A percentile compares a stretch with the other conserved stretches of the same genome.
Evolutionary conservation across 2,329 filamentous ascomycete genomes (phyloP).

Genomic region (Ophiostoma populinum): DNA sequence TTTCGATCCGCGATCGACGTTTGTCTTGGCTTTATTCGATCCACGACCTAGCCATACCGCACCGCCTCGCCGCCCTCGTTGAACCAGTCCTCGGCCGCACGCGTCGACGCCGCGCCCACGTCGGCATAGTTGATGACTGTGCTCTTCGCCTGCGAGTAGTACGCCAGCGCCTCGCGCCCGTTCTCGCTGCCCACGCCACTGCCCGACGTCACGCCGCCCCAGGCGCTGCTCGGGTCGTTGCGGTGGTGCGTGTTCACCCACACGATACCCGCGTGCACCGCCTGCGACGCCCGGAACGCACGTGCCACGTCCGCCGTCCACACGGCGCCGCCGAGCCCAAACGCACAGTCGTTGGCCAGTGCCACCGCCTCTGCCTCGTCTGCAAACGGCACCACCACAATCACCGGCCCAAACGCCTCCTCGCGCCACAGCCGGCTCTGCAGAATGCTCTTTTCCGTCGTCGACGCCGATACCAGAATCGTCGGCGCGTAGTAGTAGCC

Average conservation of each 20-base stretch:
- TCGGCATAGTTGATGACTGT: slow-evolving; percentile 53
- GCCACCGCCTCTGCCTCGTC: slow-evolving; percentile 54
- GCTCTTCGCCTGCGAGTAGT: slow-evolving; percentile 45
- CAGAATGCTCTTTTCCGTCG: slow-evolving; percentile 40
- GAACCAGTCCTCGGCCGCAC: slow-evolving; percentile 52
- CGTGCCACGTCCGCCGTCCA: slow-evolving; percentile 62
- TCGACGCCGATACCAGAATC: slow-evolving; percentile 37
- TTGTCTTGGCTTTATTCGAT: too few relatives aligned
- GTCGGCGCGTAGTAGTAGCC: slow-evolving; percentile 71
- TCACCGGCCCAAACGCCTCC: slow-evolving; percentile 72
- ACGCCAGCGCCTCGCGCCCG: slow-evolving; percentile 44
- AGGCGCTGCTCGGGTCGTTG: slow-evolving; percentile 54
- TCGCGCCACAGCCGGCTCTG: slow-evolving; percentile 59
- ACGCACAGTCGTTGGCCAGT: slow-evolving; percentile 56
- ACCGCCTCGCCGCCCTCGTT: slow-evolving; percentile 37
- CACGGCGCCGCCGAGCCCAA: slow-evolving; percentile 59
- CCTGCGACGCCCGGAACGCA: slow-evolving; percentile 54
- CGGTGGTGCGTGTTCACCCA: slow-evolving; percentile 48
- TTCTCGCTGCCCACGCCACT: slow-evolving; percentile 60
- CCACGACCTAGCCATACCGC: slow-evolving; percentile 47
- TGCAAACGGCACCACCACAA: slow-evolving; percentile 60
- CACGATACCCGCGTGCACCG: slow-evolving; percentile 46
- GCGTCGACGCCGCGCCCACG: slow-evolving; percentile 29
- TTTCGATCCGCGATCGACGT: too few relatives aligned
- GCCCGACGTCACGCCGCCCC: slow-evolving; percentile 45